These are phyloP conservation scores for Scutellaria minor DNA, from an alignment of 257 asterid genomes.

Conservation along the genomic window DNA sequence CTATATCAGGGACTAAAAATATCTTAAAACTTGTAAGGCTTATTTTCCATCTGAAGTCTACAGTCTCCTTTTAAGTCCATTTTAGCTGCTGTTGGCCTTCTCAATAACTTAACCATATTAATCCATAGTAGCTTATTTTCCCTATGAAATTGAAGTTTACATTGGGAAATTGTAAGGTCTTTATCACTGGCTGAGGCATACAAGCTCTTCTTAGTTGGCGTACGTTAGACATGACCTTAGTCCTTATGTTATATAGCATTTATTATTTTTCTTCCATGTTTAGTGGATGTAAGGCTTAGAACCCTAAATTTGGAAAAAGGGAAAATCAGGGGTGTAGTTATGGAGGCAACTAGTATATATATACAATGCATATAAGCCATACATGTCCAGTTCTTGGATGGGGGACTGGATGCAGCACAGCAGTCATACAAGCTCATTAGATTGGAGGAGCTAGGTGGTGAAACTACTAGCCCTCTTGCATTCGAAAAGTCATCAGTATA, in stretches of 20 bases:
- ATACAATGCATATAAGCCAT: neutral
- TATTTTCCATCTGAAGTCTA: neutral
- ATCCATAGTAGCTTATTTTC: neutral
- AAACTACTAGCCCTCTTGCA: too few species aligned
- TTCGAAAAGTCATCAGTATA: neutral
- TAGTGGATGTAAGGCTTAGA: neutral
- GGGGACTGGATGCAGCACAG: too few species aligned
- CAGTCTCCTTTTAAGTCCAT: neutral
- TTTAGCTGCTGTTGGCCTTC: neutral
- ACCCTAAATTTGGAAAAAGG: neutral
- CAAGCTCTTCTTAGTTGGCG: neutral
- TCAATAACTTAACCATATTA: neutral
- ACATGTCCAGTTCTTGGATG: neutral
- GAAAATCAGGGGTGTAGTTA: neutral
- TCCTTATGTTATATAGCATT: neutral
- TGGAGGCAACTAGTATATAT: neutral
- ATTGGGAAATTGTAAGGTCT: neutral
- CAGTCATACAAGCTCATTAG: too few species aligned
- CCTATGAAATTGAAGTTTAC: constrained; percentile 2
- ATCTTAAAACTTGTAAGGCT: neutral
- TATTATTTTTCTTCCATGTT: neutral
- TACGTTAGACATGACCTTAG: neutral
- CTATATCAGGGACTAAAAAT: neutral
- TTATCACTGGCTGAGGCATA: neutral
- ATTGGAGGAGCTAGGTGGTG: too few species aligned